Evolutionary conservation across 2,329 filamentous ascomycete species (phyloP).

Genomic region (Pleochaeta shiraiana): DNA sequence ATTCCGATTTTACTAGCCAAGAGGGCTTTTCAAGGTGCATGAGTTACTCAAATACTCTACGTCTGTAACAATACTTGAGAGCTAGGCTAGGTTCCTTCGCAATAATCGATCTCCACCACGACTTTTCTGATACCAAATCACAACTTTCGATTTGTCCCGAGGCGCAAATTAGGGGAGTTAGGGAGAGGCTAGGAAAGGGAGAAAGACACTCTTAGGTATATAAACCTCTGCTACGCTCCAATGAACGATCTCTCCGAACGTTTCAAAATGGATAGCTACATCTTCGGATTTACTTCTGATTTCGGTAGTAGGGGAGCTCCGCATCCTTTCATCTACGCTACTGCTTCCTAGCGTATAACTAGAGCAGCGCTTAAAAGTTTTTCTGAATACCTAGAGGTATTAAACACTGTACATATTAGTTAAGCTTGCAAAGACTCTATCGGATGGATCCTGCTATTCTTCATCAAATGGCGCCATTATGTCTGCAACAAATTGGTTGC

Average conservation of each 20-base stretch:
- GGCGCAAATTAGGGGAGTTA: background rate
- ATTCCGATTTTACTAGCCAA: background rate
- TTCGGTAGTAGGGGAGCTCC: background rate
- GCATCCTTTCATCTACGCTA: too few species aligned
- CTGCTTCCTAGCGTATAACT: too few species aligned
- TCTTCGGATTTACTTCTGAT: conserved; percentile 1
- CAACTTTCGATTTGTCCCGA: background rate
- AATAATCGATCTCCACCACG: background rate
- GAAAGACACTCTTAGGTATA: background rate
- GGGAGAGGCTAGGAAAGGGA: background rate
- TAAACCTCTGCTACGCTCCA: background rate
- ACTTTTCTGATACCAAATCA: background rate
- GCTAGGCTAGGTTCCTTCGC: background rate
- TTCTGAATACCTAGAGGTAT: too few species aligned
- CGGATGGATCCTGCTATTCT: too few species aligned
- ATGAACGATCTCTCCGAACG: background rate
- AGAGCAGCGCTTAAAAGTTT: too few species aligned
- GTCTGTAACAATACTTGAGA: background rate
- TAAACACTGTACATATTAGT: too few species aligned
- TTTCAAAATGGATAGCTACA: background rate
- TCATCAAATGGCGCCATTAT: too few species aligned
- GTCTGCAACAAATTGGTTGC: too few species aligned
- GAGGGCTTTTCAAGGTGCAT: background rate
- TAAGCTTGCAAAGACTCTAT: too few species aligned
- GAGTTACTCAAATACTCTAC: background rate